A percentile compares a stretch with the other conserved stretches of the same genome.
These are phyloP conservation scores for Sequoiadendron giganteum DNA, from an alignment of 75 land plant species.

Conservation along the genomic window DNA sequence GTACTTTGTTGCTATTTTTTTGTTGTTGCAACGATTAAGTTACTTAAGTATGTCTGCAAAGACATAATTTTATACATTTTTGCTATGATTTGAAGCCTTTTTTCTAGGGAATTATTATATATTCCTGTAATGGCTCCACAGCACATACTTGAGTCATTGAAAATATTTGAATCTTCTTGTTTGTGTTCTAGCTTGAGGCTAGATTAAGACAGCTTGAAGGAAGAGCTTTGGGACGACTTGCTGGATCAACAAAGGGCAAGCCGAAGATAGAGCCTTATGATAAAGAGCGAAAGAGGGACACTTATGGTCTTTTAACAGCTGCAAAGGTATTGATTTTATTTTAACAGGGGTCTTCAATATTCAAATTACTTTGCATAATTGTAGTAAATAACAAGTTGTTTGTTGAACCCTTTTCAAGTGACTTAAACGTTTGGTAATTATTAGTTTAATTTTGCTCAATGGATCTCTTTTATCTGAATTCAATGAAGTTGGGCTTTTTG, in stretches of 20 bases:
- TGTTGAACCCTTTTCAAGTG: too few relatives aligned
- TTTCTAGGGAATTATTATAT: neutral
- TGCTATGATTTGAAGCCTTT: neutral
- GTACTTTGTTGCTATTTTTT: neutral
- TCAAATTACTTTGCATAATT: too few relatives aligned
- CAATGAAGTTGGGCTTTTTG: too few relatives aligned
- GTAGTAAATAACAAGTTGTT: too few relatives aligned
- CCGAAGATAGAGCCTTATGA: conserved; percentile 87
- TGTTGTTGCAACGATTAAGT: neutral
- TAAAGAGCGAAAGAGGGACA: conserved; percentile 74
- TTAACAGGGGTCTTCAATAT: too few relatives aligned
- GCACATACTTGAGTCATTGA: too few relatives aligned
- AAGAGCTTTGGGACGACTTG: conserved; percentile 67
- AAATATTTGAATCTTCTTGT: conserved; percentile 7
- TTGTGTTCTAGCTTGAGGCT: conserved; percentile 67
- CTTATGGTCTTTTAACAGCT: conserved; percentile 74
- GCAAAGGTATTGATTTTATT: conserved; percentile 64
- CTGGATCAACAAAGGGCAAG: conserved; percentile 85
- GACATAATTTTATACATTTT: neutral
- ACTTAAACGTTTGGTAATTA: too few relatives aligned
- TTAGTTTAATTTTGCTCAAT: too few relatives aligned
- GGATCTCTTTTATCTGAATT: too few relatives aligned
- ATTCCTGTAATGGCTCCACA: too few relatives aligned
- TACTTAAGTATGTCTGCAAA: neutral
- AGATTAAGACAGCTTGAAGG: conserved; percentile 86